Evolutionary conservation across 1,284 basidiomycete species (phyloP), one percentile per base, ranked within the genome.

Genomic region (Microbotryum intermedium): DNA sequence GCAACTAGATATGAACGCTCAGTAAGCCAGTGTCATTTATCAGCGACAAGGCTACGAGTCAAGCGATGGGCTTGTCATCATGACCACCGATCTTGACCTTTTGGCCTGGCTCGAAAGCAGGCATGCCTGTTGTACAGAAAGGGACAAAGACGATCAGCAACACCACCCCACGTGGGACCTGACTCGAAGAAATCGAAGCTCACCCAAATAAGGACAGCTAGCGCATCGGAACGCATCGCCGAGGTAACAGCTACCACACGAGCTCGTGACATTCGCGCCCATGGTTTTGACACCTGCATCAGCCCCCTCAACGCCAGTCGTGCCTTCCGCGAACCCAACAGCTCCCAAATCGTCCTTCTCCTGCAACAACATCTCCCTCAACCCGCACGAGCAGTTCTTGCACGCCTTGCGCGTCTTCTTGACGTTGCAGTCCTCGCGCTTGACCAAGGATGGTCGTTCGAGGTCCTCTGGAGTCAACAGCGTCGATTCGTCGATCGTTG

Each of bases 171-270:
- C 29, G 50, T 50, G 47, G 44, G 39, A 53, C 61, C n/a, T 53
- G 44, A 57, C 21, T 48, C 39, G 56, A 61, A 11, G 23, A 55
- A 51, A 30, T 3, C 2, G 2, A 81, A n/a, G n/a, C 86, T 69
- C 68, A 94, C 92, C 94, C 52, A 92, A 80, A 76, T 97, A 99
- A 29, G 94, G 95, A 75, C 94, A 99, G 61, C 88, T 84, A 21
- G 85, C 87, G 76, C 94, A 99, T 69, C 94, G 80, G 79, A 99
- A 99, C 1, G 94, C 95, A 76, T 99, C 94, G 11, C 94, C 95
- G 54, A 98, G 79, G 79, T 91, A 97, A 79, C 94, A 99, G 76
- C 82, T 95, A n/a, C 92, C 93, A 77, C 94, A 98, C 71, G 89
- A 92, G 73, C 88, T 92, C 52, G 92, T 97, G 69, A 87, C 87